A percentile compares a stretch with the other conserved stretches of the same genome.
phyloP scores from a whole-genome alignment of 2,329 filamentous ascomycete genomes.

The Fusarium proliferatum region DNA sequence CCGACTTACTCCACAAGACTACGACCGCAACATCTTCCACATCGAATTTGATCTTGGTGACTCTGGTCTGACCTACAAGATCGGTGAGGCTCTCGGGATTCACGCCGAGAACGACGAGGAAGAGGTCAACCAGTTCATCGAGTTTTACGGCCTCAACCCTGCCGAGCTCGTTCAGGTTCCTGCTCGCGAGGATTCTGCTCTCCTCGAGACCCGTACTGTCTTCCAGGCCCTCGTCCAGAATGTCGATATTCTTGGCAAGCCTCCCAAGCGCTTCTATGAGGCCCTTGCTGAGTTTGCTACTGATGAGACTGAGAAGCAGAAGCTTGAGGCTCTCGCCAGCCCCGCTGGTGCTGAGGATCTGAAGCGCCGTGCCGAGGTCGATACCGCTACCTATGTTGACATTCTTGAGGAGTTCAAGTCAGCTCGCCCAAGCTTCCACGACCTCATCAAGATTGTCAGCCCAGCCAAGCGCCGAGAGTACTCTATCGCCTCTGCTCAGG shows the following conservation, averaged over 20 bases:
- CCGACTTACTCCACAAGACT: constrained; percentile 85
- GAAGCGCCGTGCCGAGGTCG: constrained; percentile 90
- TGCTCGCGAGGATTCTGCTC: constrained; percentile 78
- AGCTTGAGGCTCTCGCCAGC: constrained; percentile 79
- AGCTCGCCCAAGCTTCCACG: constrained; percentile 87
- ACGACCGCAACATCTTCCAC: constrained; percentile 99
- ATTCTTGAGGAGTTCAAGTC: constrained; percentile 90
- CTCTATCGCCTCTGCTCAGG: constrained; percentile 98
- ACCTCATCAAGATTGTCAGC: constrained; percentile 86
- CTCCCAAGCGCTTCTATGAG: constrained; percentile 98
- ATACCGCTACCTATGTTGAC: constrained; percentile 91
- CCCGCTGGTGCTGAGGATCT: constrained; percentile 88
- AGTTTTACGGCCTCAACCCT: constrained; percentile 85
- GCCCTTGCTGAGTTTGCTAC: constrained; percentile 85
- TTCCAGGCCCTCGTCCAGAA: constrained; percentile 94
- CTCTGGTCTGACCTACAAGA: constrained; percentile 94
- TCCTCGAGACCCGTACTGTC: constrained; percentile 88
- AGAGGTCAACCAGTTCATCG: constrained; percentile 86
- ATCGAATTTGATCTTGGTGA: constrained; percentile 96
- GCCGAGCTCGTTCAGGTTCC: constrained; percentile 92
- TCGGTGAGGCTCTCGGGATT: constrained; percentile 95
- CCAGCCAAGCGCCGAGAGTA: constrained; percentile 98
- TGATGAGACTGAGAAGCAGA: constrained; percentile 84
- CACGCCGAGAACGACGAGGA: constrained; percentile 91
- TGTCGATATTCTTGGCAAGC: constrained; percentile 95